Evolutionary conservation across 345 rosid genomes (phyloP), one percentile per base, ranked within the genome.

Genomic region (Gossypium herbaceum): DNA sequence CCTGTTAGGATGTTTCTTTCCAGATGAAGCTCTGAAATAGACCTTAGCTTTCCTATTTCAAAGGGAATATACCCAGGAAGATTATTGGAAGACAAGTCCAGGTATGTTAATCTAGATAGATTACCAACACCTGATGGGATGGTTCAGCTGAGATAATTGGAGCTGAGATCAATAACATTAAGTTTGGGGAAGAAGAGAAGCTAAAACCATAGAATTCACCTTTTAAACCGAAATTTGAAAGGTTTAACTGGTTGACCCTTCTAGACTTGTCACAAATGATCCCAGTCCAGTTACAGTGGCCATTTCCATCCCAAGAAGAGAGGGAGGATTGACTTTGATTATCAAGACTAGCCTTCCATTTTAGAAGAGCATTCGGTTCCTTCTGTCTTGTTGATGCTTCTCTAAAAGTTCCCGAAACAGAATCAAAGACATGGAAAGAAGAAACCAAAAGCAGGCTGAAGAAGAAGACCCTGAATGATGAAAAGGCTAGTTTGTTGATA

Each of bases 131-230:
- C 27, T 1, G 61, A 57, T 57, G 61, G 61, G 22, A 57, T 57
- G 58, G 47, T 24, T 7, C 68, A 59, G 3, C 34, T 24, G 12
- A 73, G 76, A 41, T 29, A 44, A 55, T 73, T 73, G 19, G 27
- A 1, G n/a, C 13, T 1, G 17, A 74, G 77, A 4, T 73, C 44
- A n/a, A 74, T 61, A 9, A 22, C 20, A 2, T 13, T 12, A 17
- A 74, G 71, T 8, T 51, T 29, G 7, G 77, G 45, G 11, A 74
- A 22, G 71, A 50, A 15, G 55, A 62, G 57, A 61, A 70, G n/a
- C 44, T 51, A 24, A 70, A 65, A 16, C 12, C 4, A 0, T 34
- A 44, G 3, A 76, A 71, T 9, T 56, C 48, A 60, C 19, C 65
- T 16, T 0, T 22, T 7, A 75, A 24, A 41, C 44, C 2, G 8